Conservation (phyloP, 768 basidiomycete genomes). For the Postia placenta region DNA sequence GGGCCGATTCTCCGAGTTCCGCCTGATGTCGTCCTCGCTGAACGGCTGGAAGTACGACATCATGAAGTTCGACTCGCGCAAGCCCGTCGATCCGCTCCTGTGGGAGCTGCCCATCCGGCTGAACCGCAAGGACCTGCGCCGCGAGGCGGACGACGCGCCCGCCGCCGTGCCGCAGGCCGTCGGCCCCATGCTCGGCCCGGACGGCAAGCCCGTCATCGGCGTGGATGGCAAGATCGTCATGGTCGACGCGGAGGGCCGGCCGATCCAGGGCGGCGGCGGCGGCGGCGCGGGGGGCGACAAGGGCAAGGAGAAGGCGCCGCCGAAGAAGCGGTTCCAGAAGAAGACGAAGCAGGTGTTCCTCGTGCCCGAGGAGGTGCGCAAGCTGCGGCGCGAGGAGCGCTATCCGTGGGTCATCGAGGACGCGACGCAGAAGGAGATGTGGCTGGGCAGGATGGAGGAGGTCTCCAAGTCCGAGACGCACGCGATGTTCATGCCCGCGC, state of each 20-base stretch:
- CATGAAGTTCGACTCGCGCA: constrained; percentile 83
- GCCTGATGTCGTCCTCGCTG: constrained; percentile 70
- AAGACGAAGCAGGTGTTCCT: constrained; percentile 80
- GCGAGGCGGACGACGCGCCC: constrained; percentile 32
- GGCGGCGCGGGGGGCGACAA: constrained; percentile 28
- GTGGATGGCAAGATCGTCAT: constrained; percentile 72
- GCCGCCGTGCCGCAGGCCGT: constrained; percentile 45
- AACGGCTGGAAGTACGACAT: constrained; percentile 91
- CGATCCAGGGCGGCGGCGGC: constrained; percentile 49
- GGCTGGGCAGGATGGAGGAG: constrained; percentile 82
- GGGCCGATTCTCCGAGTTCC: constrained; percentile 68
- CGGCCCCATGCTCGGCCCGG: constrained; percentile 70
- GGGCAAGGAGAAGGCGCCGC: constrained; percentile 28
- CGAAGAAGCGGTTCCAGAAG: constrained; percentile 74
- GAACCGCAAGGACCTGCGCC: constrained; percentile 77
- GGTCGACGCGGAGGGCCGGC: constrained; percentile 74
- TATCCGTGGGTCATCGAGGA: constrained; percentile 94
- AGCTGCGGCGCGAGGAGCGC: constrained; percentile 78
- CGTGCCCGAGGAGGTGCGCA: constrained; percentile 70
- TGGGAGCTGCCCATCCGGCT: constrained; percentile 79
- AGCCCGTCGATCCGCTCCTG: constrained; percentile 57
- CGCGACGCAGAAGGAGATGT: constrained; percentile 59
- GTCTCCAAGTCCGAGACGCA: constrained; percentile 62
- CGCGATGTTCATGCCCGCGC: constrained; percentile 81
- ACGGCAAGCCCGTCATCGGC: constrained; percentile 82